phyloP scores from a whole-genome alignment of 495 filamentous ascomycete species.

The Hypoxylon lienhwacheense region DNA sequence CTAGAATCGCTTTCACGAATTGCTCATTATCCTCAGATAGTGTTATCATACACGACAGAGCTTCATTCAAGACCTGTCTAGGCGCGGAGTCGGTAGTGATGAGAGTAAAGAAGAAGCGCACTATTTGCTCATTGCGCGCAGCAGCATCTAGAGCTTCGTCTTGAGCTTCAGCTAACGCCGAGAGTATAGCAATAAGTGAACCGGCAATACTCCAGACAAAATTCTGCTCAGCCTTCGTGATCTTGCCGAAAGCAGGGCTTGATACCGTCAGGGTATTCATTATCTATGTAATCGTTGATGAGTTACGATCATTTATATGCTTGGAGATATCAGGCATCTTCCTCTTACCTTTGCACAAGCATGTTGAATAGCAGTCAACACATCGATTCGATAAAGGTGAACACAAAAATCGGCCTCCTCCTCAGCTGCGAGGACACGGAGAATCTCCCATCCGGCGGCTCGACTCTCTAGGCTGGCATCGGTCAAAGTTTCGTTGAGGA shows the following conservation, averaged over 20 bases:
- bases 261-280: slow-evolving; percentile 45
- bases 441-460: slow-evolving; percentile 62
- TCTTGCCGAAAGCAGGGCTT: slow-evolving; percentile 44
- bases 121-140: slow-evolving; percentile 47
- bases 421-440: slow-evolving; percentile 58
- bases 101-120: slow-evolving; percentile 56
- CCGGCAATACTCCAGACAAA: slow-evolving; percentile 53
- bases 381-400: slow-evolving; percentile 60
- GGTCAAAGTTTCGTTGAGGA: slow-evolving; percentile 62
- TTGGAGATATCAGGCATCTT: neutral
- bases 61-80: slow-evolving; percentile 45
- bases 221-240: slow-evolving; percentile 52
- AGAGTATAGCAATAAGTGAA: slow-evolving; percentile 49
- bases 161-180: slow-evolving; percentile 51
- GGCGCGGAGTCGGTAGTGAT: slow-evolving; percentile 38
- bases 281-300: slow-evolving; percentile 42
- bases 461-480: slow-evolving; percentile 59
- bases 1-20: slow-evolving; percentile 48
- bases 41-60: slow-evolving; percentile 54
- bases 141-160: slow-evolving; percentile 58
- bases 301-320: neutral
- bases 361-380: slow-evolving; percentile 57
- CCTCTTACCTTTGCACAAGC: slow-evolving; percentile 52
- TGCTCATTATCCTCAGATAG: slow-evolving; percentile 58
- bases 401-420: slow-evolving; percentile 64